Conservation (phyloP, 164 flowering plant species). For the Aristolochia californica region DNA sequence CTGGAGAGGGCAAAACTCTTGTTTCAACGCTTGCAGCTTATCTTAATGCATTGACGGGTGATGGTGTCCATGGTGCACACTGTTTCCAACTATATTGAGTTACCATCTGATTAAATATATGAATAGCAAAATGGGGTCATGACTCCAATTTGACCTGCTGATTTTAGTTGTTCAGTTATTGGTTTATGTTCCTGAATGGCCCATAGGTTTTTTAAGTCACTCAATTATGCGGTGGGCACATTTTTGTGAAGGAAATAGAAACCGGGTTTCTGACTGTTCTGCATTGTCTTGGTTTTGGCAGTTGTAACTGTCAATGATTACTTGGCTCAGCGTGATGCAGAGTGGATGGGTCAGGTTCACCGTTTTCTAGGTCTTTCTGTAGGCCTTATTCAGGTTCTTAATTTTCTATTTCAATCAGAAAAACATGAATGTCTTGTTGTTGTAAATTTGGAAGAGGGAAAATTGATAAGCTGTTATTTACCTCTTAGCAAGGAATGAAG, state of each 20-base stretch:
- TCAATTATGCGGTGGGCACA: no score
- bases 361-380: slow-evolving; percentile 96
- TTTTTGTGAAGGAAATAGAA: no score
- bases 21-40: slow-evolving; percentile 96
- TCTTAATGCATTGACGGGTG: slow-evolving; percentile 88
- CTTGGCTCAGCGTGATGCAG: slow-evolving; percentile 98
- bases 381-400: slow-evolving; percentile 84
- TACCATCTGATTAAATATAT: background rate
- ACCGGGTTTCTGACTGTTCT: no score
- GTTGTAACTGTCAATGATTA: slow-evolving; percentile 99
- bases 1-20: slow-evolving; percentile 97
- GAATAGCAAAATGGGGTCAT: background rate
- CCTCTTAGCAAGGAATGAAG: slow-evolving; percentile 66
- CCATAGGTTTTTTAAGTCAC: no score
- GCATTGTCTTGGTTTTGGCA: slow-evolving; percentile 12
- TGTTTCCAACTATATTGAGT: background rate
- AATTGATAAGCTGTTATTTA: slow-evolving; percentile 13
- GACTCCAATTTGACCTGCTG: no score
- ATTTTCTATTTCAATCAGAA: background rate
- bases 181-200: no score
- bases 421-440: background rate
- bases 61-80: slow-evolving; percentile 81
- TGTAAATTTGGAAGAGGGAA: background rate
- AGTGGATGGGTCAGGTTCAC: slow-evolving; percentile 99
- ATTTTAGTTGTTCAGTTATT: no score